Percentiles rank a stretch among this genome's conserved stretches.
phyloP scores from a whole-genome alignment of 108 stramenopile genomes.

The Nannochloropsis salina region DNA sequence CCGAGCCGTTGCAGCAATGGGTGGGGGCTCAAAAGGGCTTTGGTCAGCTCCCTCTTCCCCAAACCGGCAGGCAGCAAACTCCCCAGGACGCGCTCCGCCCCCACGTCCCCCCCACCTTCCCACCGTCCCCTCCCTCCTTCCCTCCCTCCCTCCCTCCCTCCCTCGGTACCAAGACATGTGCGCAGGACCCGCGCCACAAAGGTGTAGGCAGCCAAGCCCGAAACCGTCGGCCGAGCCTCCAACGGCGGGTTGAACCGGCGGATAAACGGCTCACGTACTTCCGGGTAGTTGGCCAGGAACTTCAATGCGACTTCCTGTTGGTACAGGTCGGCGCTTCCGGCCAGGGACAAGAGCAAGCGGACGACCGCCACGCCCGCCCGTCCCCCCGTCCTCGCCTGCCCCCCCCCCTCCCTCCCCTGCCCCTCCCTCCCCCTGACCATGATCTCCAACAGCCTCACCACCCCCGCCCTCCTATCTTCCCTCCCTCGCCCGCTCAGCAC shows the following conservation, averaged over 20 bases:
- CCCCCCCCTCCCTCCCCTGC: background rate
- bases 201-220: background rate
- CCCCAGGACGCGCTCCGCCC: background rate
- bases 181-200: background rate
- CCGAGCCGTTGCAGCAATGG: background rate
- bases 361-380: background rate
- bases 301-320: background rate
- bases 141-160: too few relatives aligned
- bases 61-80: background rate
- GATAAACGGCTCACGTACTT: background rate
- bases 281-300: background rate
- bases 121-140: too few relatives aligned
- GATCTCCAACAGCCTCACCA: background rate
- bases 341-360: background rate
- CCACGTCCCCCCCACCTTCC: background rate
- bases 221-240: background rate
- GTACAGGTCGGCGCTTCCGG: background rate
- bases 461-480: background rate
- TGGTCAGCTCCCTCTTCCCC: conserved; percentile 12
- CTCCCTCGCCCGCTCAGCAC: background rate
- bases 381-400: background rate
- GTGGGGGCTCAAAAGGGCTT: background rate
- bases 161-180: background rate
- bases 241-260: background rate
- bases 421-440: background rate